Evolutionary conservation across 2,329 filamentous ascomycete species (phyloP), one percentile per base, ranked within the genome.

Genomic region (Catunica adiposa): DNA sequence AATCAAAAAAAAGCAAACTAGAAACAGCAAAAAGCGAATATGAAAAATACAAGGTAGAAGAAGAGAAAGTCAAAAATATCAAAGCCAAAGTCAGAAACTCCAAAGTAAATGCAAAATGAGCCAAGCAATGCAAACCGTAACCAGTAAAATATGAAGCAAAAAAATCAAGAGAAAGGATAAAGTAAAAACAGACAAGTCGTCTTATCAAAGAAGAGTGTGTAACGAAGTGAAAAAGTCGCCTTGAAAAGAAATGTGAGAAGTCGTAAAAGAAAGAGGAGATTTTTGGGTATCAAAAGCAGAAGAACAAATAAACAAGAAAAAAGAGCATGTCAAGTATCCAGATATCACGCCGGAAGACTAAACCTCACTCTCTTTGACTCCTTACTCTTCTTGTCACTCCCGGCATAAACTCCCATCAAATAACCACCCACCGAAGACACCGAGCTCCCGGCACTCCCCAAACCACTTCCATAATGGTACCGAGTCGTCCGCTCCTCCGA

Each of bases 321-420:
- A 47, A 23, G 46, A 31, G 50, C n/a, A 37, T 25, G 23, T 34
- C 9, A 48, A 38, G n/a, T n/a, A 34, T 34, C 11, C 29, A 5
- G 29, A 34, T 34, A 34, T 34, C 22, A 48, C 44, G 26, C 37
- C 9, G 56, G 56, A 17, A 57, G 25, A 8, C 51, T 57, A 25
- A 57, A 57, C 22, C 56, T 51, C 15, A 57, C 56, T 34, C 46
- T 29, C 37, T 57, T 57, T 8, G 55, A 51, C 7, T 50, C 50
- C 20, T 57, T 57, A 34, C 29, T 11, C 46, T 57, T 57, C 52
- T 57, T 57, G 22, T 57, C 56, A n/a, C 15, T 14, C 5, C 44
- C 23, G n/a, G 52, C 56, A 51, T 54, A 57, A 29, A 54, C 38
- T n/a, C 47, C 42, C 26, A 37, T 22, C 22, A 57, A 26, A 46